Evolutionary conservation across 352 stramenopile genomes (phyloP), one percentile per base, ranked within the genome.

Genomic region (Phytophthora sojae): DNA sequence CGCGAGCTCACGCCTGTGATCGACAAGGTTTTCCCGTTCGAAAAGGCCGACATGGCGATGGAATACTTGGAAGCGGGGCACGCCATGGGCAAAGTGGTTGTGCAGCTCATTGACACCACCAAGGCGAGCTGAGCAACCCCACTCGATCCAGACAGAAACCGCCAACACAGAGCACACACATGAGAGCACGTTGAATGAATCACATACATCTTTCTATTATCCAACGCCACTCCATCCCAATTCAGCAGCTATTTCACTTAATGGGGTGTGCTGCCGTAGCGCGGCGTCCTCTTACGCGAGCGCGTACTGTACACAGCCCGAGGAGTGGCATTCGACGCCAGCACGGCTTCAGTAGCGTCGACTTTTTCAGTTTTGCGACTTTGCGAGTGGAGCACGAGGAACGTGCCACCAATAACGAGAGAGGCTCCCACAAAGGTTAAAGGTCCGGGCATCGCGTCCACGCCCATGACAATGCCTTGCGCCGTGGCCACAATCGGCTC

Each of bases 401-500:
- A 75, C 3, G 92, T 97, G 53, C 92, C 92, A 26, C 83, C 75
- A 59, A 94, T 90, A 9, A 97, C 89, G 25, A 96, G 77, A 15
- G 78, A 42, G 19, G 87, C 88, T 15, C 92, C 92, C 15, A 92
- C 30, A 69, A 95, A 90, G 30, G 89, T 96, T 25, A 84, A 68
- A 39, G 65, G 45, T 1, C 92, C 90, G 12, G 92, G 92, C 23
- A 97, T 73, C 3, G 75, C 49, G 61, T 95, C 88, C 3, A 97
- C 87, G 14, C 88, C 87, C 57, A 85, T 82, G 30, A 81, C 69
- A 32, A 94, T 87, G 42, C 90, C 92, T 56, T 97, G 87, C 6
- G 79, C 77, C 12, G 86, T 91, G 3, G 86, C 92, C n/a, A 95
- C 75, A 53, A 97, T 91, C 6, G 92, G 92, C 77, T 98, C 91